Evolutionary conservation across 805 yeast genomes (phyloP), one percentile per base, ranked within the genome.

Genomic region (Ogataea ramenticola): DNA sequence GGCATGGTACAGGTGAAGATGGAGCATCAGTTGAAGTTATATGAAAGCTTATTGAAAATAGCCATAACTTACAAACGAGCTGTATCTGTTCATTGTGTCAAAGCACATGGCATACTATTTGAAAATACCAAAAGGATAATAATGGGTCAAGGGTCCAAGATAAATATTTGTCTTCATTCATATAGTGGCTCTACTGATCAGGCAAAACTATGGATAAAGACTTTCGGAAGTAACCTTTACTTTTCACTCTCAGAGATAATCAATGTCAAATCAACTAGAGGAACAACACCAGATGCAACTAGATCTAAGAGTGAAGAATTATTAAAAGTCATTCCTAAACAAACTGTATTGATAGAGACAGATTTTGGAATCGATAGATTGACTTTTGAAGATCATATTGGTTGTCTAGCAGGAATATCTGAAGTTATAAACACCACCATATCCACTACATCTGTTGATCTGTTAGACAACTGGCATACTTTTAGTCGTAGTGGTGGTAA

Each of bases 21-120:
- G 65, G 66, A 62, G 0, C 98, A 93, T 57, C 99, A 91, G 56
- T 42, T 61, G 14, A 45, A 43, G 1, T 60, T 91, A 0, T 71
- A 90, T 33, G 54, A 55, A 3, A 51, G 55, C 2, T 82, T 81
- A 45, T 56, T 87, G 17, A 54, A 60, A 4, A 45, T 86, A 12
- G 96, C 96, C 0, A 56, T 64, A 10, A 54, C 65, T 22, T 51
- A 64, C 16, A 43, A 56, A 0, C 58, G 75, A 24, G 77, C 86
- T 0, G 75, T 86, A 0, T 86, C 95, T 3, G 48, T 93, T 0
- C 99, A 91, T 57, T 85, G 90, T 52, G 98, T 91, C 5, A 85
- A 83, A 52, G 78, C 85, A 11, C 90, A 85, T 47, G 87, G 89
- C 0, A 55, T 66, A 7, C 57, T 84, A 14, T 77, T 67, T 42